phyloP scores from a whole-genome alignment of 1,139 yeast species.

The Candida freyschussii region DNA sequence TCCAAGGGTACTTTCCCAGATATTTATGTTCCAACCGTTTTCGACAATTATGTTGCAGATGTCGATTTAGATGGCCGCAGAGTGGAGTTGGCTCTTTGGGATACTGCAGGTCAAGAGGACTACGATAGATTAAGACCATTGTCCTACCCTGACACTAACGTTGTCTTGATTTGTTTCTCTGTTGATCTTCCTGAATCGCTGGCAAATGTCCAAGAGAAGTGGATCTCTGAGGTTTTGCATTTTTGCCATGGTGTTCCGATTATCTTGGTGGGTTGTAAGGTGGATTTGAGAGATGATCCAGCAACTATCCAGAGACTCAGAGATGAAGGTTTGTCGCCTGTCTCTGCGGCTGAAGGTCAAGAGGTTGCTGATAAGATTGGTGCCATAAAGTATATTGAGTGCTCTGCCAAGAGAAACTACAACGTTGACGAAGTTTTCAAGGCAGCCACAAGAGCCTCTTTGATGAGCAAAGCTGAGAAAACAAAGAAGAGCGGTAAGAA shows the following conservation, averaged over 20 bases:
- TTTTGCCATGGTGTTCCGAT: constrained; percentile 95
- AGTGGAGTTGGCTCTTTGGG: constrained; percentile 94
- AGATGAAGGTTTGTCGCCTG: constrained; percentile 73
- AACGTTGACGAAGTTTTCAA: constrained; percentile 91
- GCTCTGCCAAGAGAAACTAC: constrained; percentile 88
- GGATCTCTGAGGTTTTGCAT: constrained; percentile 92
- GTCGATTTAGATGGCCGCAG: constrained; percentile 93
- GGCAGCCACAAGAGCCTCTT: constrained; percentile 73
- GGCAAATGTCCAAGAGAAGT: constrained; percentile 89
- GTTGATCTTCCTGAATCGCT: constrained; percentile 89
- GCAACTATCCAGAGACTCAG: constrained; percentile 71
- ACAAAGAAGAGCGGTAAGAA: constrained; percentile 29
- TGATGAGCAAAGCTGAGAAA: constrained; percentile 33
- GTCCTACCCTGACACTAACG: constrained; percentile 91
- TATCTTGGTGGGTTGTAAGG: constrained; percentile 88
- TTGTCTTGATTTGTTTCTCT: constrained; percentile 86
- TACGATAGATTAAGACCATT: constrained; percentile 92
- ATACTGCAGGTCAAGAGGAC: constrained; percentile 98
- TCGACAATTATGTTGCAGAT: constrained; percentile 91
- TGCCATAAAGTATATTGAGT: constrained; percentile 81
- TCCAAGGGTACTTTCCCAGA: constrained; percentile 96
- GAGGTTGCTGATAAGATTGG: constrained; percentile 83
- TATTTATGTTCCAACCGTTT: constrained; percentile 92
- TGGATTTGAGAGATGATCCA: constrained; percentile 82
- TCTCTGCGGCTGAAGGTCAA: constrained; percentile 74